Base-by-base conservation (phyloP, 495 filamentous ascomycete species). In the Aspergillus sclerotiicarbonarius region DNA sequence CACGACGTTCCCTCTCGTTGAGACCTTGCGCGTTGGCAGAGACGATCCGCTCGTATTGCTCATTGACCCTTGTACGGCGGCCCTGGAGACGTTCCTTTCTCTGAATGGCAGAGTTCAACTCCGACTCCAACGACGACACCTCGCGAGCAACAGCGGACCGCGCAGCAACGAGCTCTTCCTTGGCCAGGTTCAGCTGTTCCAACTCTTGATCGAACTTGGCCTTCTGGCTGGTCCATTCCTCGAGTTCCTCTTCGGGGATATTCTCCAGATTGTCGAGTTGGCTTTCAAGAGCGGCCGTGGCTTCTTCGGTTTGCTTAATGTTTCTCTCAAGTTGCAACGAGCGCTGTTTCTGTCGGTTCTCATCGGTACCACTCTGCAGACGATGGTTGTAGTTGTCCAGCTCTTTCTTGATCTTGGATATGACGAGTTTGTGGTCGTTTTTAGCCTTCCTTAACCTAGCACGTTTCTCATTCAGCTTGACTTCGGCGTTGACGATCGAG, bases 231-330 rank as follows among this genome's bases (percentile, higher is more conserved):
- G 80, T 78, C 73, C 86, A 87, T 55, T 83, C 73, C 45, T 82
- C 73, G 51, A 82, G 61, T 56, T 91, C 82, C 13, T 87, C 82
- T 51, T 89, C 83, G 0, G 90, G 90, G 29, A 91, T 77, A 25
- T 77, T 79, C 32, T 85, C 87, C 32, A 92, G 68, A 37, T 75
- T 80, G 66, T 87, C 87, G 6, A 92, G 76, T 66, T 93, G 82
- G 18, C 64, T 68, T 25, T 85, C 81, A 2, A 95, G 71, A 25
- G 73, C 79, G 12, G 70, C 75, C 16, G 85, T 81, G 8, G 88
- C 83, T 57, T 94, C 88, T 59, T 95, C 90, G 6, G 92, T 91
- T 72, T 95, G 90, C 62, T 84, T 83, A 70, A 90, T 90, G 56
- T 88, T 90, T 51, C 87, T 87, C 67, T 88, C 89, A 63, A 89